phyloP scores from a whole-genome alignment of 2,329 filamentous ascomycete genomes.

The Penicillium carneum region DNA sequence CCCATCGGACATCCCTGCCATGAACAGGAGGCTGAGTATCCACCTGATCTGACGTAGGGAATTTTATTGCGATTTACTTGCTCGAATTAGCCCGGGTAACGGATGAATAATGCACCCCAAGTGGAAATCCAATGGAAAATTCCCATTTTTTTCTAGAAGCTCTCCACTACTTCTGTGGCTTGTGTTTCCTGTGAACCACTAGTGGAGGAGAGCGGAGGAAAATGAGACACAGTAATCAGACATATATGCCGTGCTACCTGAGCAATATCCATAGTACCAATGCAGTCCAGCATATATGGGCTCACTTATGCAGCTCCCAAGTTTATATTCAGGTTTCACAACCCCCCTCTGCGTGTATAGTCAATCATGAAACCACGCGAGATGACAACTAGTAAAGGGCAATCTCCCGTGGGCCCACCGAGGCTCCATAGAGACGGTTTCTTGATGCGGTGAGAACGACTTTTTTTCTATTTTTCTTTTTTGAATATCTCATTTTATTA shows the following conservation, averaged over 20 bases:
- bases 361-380: conserved; percentile 37
- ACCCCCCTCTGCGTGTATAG: conserved; percentile 19
- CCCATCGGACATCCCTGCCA: conserved; percentile 38
- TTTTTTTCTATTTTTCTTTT: conserved; percentile 8
- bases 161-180: conserved; percentile 29
- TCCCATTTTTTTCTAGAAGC: conserved; percentile 37
- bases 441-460: conserved; percentile 33
- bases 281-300: neutral
- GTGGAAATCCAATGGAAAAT: conserved; percentile 37
- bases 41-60: conserved; percentile 41
- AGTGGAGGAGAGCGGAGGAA: conserved; percentile 17
- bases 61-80: conserved; percentile 29
- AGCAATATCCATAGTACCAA: neutral
- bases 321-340: conserved; percentile 23
- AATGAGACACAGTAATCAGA: conserved; percentile 19
- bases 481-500: conserved; percentile 9
- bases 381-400: conserved; percentile 35
- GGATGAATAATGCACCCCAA: conserved; percentile 34
- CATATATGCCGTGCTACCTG: conserved; percentile 9
- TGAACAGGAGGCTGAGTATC: conserved; percentile 42
- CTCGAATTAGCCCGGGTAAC: conserved; percentile 14
- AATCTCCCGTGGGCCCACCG: conserved; percentile 39
- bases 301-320: neutral
- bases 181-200: conserved; percentile 24
- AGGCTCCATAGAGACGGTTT: conserved; percentile 34